Base-by-base conservation (phyloP, 2,329 filamentous ascomycete species). In the Penicillium sp. region DNA sequence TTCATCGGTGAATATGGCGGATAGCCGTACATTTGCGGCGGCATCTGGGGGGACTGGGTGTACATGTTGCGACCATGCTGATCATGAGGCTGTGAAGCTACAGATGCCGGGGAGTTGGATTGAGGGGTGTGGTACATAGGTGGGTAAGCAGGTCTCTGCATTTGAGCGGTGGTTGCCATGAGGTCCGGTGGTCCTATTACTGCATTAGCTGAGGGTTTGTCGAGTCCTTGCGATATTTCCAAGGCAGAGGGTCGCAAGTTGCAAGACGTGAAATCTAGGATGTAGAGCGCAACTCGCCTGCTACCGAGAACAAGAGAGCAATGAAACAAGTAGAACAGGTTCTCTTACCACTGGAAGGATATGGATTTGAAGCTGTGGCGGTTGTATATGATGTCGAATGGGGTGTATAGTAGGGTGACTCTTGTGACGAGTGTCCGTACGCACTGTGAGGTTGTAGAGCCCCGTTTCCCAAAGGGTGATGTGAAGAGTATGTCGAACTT, bases 81-180 rank as follows among this genome's bases (percentile, higher is more conserved):
- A 73, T 98, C 94, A 78, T 96, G 92, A 58, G 88, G 85, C 59
- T 92, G 91, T 37, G 94, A 97, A 64, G 93, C 90, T 69, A 97
- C 93, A 53, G 93, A 96, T 41, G 92, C 91, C 51, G 94, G 94
- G 57, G 94, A 96, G 78, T 94, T 96, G 58, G 93, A 96, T 80
- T 97, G 93, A 57, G 93, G 92, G 17, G 93, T 96, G 77, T 97
- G 91, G 75, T 97, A 97, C 74, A 96, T 96, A 61, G 92, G 91
- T 68, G 93, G 93, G 75, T 96, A 96, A 49, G 50, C 11, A 31
- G 82, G 84, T 69, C 86, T 83, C 74, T 86, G 86, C 83, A 89
- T 88, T 66, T 86, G 85, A 68, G 86, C 83, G 67, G 86, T 73
- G 63, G 78, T 82, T 63, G 87, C 86, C 87, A 89, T 89, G 71